Percentiles rank a stretch among this genome's conserved stretches.
Conservation (phyloP, 2,329 filamentous ascomycete species). For the Xenosphaeropsis pyriputrescens region DNA sequence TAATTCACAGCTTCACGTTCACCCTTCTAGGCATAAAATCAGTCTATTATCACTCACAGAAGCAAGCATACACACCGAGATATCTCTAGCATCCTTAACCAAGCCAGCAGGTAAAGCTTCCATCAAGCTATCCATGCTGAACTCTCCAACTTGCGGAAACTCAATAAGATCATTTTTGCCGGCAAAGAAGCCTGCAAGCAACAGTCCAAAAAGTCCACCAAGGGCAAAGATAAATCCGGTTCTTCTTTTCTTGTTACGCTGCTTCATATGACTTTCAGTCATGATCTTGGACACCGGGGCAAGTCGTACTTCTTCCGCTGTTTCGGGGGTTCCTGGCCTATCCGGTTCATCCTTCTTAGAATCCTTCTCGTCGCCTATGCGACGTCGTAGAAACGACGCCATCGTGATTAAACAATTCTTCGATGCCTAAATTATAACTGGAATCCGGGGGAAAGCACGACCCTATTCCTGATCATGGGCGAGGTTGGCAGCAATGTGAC, state of each 20-base stretch:
- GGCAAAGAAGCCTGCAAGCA: slow-evolving; percentile 83
- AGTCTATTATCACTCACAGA: not conserved
- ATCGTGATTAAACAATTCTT: slow-evolving; percentile 1
- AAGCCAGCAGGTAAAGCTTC: slow-evolving; percentile 81
- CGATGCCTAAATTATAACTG: no score
- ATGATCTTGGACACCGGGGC: slow-evolving; percentile 31
- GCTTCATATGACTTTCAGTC: slow-evolving; percentile 1
- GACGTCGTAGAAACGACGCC: slow-evolving; percentile 10
- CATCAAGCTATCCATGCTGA: slow-evolving; percentile 73
- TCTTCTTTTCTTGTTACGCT: slow-evolving; percentile 47
- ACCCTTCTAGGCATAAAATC: slow-evolving; percentile 40
- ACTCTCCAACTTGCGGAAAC: slow-evolving; percentile 51
- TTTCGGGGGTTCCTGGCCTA: slow-evolving; percentile 9
- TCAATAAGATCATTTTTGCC: slow-evolving; percentile 81
- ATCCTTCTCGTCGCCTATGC: slow-evolving; percentile 6
- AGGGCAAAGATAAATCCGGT: slow-evolving; percentile 75
- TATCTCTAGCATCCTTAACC: slow-evolving; percentile 70
- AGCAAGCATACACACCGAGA: slow-evolving; percentile 45
- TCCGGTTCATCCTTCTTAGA: slow-evolving; percentile 2
- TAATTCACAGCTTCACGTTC: slow-evolving; percentile 83
- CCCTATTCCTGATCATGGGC: no score
- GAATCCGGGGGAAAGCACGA: no score
- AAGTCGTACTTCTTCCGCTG: slow-evolving; percentile 29
- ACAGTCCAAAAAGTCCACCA: slow-evolving; percentile 77
- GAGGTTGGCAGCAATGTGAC: no score